Base-by-base conservation (phyloP, 2,329 filamentous ascomycete species). In the Ceratocystis huliohia region DNA sequence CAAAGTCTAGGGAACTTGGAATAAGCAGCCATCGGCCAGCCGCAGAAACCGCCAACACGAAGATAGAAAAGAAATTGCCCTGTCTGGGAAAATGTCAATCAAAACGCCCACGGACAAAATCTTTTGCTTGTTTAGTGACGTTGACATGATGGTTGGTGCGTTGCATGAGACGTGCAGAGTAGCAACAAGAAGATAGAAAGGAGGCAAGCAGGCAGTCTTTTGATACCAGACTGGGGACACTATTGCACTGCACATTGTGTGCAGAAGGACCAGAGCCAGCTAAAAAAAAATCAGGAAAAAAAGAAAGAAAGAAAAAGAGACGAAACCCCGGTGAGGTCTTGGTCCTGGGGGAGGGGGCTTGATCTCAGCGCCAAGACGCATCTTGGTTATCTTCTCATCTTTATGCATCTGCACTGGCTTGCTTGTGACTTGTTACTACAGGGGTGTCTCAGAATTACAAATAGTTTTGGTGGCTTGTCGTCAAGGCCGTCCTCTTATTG, bases 81-180 rank as follows among this genome's bases (percentile, higher is more conserved):
- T 57, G 25, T 57, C 25, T 57, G 53, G 25, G 53, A 25, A 57
- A 57, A n/a, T 25, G 53, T 8, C 53, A 17, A 30, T 10, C 10
- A 57, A 28, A 22, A 30, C 25, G 50, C 22, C 25, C 28, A 28
- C 22, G 50, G 50, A 57, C 50, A 57, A 37, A 37, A 33, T 33
- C 37, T 33, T 7, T 30, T 57, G 28, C 28, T 37, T 57, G 28
- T 15, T 37, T 33, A 30, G 17, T 57, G 53, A 57, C 53, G 53
- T 33, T 57, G 53, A 57, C 53, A 33, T 30, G 53, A 57, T n/a
- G 28, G 53, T 57, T 57, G 53, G 53, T 57, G 53, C 53, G 53
- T 57, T 57, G 25, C 53, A 57, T 57, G 53, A 33, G 53, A 33
- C 53, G 53, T 57, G 53, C 53, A 57, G 25, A 33, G 53, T 57